Conservation (phyloP, 169 alveolate genomes). For the Eimeria mitis region DNA sequence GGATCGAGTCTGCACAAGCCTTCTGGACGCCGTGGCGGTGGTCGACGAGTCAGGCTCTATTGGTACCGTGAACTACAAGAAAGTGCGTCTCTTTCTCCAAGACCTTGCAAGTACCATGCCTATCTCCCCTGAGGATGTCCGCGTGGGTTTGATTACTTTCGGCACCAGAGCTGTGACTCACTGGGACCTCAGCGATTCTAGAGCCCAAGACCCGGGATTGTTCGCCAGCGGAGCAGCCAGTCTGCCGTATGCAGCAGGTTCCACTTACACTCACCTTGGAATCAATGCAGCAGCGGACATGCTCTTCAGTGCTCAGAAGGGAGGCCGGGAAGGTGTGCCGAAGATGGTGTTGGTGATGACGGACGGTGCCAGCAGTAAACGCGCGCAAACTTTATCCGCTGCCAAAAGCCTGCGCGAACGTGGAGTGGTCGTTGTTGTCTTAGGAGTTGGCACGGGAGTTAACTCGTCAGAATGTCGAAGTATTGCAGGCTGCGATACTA, state of each 20-base stretch:
- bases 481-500: constrained; percentile 17
- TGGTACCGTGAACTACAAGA: constrained; percentile 6
- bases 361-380: constrained; percentile 54
- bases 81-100: constrained; percentile 20
- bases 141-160: constrained; percentile 19
- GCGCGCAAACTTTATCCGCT: background rate
- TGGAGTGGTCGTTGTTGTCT: constrained; percentile 40
- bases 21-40: constrained; percentile 26
- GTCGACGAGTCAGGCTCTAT: constrained; percentile 75
- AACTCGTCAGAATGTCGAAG: constrained; percentile 47
- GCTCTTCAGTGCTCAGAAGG: background rate
- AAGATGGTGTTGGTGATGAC: constrained; percentile 64
- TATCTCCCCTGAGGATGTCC: constrained; percentile 28
- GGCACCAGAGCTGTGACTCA: background rate
- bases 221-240: background rate
- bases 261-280: constrained; percentile 43
- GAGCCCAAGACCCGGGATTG: background rate
- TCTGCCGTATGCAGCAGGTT: constrained; percentile 29
- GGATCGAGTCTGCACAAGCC: constrained; percentile 56
- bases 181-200: constrained; percentile 38
- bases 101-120: background rate
- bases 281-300: background rate
- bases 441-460: constrained; percentile 61
- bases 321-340: constrained; percentile 32
- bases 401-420: background rate